Percentiles rank a stretch among this genome's conserved stretches.
Conservation (phyloP, 345 rosid species). For the Ricinus communis region DNA sequence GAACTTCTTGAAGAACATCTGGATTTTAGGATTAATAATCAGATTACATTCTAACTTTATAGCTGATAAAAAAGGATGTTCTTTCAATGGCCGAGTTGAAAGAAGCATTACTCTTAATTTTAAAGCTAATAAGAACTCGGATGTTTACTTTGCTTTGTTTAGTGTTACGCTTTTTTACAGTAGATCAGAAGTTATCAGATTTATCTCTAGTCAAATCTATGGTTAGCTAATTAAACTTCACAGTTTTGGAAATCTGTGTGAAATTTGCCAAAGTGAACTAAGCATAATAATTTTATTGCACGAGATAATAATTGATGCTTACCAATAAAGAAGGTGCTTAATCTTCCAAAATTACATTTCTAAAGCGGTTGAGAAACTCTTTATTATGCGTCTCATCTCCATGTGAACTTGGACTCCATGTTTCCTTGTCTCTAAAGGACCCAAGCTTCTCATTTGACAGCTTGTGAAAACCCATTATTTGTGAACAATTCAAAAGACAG, state of each 20-base stretch:
- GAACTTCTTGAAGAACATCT: not conserved
- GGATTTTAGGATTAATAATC: not conserved
- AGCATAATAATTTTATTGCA: not conserved
- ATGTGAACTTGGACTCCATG: slow-evolving; percentile 18
- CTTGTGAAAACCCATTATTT: no score
- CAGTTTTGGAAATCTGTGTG: not conserved
- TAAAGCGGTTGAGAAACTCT: not conserved
- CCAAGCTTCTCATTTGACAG: no score
- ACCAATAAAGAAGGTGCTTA: no score
- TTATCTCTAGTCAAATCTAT: not conserved
- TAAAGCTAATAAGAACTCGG: no score
- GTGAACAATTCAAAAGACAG: no score
- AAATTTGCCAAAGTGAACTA: not conserved
- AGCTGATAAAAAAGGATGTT: no score
- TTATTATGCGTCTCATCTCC: not conserved
- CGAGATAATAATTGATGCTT: not conserved
- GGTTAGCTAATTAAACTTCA: not conserved
- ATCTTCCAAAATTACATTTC: not conserved
- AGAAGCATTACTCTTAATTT: not conserved
- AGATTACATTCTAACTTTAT: no score
- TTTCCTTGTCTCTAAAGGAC: not conserved
- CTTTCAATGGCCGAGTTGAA: not conserved
- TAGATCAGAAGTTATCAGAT: not conserved
- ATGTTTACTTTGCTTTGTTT: not conserved
- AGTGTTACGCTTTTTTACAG: not conserved